phyloP scores from a whole-genome alignment of 1,284 basidiomycete species.

The Ceratobasidium sp. region DNA sequence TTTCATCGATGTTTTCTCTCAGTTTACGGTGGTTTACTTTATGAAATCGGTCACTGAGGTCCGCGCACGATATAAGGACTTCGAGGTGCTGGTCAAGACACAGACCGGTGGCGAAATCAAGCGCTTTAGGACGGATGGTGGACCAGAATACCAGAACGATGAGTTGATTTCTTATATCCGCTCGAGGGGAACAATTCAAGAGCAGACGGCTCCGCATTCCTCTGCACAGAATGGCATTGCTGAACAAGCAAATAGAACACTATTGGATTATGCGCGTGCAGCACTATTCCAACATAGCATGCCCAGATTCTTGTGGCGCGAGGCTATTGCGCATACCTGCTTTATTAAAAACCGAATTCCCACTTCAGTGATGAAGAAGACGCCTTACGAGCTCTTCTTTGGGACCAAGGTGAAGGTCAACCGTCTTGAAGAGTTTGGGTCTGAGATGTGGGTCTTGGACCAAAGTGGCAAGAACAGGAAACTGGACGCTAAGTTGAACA shows the following conservation, averaged over 20 bases:
- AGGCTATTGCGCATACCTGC: not conserved
- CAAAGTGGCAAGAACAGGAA: not conserved
- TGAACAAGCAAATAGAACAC: conserved; percentile 51
- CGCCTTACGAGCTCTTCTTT: not conserved
- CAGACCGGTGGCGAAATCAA: conserved; percentile 5
- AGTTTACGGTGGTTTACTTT: not conserved
- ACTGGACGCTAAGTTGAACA: not conserved
- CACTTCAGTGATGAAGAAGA: not conserved
- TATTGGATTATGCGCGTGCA: conserved; percentile 19
- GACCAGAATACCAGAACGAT: not conserved
- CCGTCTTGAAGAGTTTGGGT: conserved; percentile 8
- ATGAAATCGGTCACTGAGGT: not conserved
- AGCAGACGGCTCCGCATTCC: conserved; percentile 48
- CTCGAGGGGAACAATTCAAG: not conserved
- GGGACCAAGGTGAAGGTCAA: not conserved
- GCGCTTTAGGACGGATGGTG: not conserved
- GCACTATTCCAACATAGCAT: not conserved
- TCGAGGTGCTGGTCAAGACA: not conserved
- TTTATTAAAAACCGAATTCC: not conserved
- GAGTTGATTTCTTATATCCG: not conserved
- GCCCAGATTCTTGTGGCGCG: conserved; percentile 20
- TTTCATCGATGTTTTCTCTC: not conserved
- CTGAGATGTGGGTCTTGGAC: not conserved
- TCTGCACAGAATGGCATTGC: conserved; percentile 51
- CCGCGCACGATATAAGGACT: not conserved